Conservation (phyloP, 2,329 filamentous ascomycete species). For the Verticillium tricorpus region DNA sequence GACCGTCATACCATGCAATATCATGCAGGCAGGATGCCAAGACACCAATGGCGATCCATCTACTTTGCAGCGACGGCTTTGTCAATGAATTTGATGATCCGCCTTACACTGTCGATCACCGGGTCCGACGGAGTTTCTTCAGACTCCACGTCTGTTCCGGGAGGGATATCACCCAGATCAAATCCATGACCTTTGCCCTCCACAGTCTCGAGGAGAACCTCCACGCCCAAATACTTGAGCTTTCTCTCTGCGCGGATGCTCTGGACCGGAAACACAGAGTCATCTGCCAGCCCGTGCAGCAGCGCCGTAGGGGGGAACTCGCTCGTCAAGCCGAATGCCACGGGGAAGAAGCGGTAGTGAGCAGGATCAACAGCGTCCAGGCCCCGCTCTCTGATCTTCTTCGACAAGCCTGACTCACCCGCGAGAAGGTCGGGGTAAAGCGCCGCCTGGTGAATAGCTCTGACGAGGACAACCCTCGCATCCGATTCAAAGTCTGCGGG, state of each 20-base stretch:
- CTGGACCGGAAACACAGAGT: neutral
- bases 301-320: neutral
- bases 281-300: neutral
- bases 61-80: neutral
- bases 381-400: neutral
- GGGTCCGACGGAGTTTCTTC: neutral
- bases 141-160: neutral
- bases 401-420: neutral
- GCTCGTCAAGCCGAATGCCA: neutral
- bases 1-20: too few species aligned
- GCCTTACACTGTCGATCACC: neutral
- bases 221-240: neutral
- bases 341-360: neutral
- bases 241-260: neutral
- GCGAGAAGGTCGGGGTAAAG: neutral
- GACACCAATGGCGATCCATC: too few species aligned
- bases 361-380: neutral
- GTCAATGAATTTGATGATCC: neutral
- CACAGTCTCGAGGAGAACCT: neutral
- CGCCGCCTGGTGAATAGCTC: neutral
- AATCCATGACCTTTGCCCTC: neutral
- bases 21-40: neutral
- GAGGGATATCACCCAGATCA: neutral
- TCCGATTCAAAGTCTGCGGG: neutral
- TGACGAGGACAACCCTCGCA: neutral